These are phyloP conservation scores for Cornus suecica DNA, from an alignment of 148 eudicot genomes.

Conservation along the genomic window DNA sequence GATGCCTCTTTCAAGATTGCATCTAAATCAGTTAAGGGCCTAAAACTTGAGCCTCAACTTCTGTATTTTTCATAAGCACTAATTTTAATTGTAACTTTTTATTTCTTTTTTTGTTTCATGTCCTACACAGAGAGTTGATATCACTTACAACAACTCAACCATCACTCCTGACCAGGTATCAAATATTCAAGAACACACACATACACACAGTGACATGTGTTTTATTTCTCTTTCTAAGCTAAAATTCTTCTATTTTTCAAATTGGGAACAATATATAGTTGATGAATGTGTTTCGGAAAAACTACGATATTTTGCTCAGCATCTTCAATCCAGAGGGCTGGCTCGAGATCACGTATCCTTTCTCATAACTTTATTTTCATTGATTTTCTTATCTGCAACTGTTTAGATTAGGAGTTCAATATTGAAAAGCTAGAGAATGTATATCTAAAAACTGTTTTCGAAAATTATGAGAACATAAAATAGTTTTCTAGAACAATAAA, in stretches of 20 bases:
- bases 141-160: slow-evolving; percentile 42
- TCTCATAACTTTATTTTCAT: background rate
- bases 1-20: slow-evolving; percentile 63
- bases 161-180: slow-evolving; percentile 66
- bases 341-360: slow-evolving; percentile 92
- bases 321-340: slow-evolving; percentile 95
- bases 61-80: background rate
- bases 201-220: background rate
- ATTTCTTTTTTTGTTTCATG: slow-evolving; percentile 6
- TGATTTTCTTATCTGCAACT: background rate
- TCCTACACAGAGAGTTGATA: slow-evolving; percentile 58
- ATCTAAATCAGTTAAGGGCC: slow-evolving; percentile 65
- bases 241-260: background rate
- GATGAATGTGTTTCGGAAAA: slow-evolving; percentile 79
- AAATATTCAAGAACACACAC: background rate
- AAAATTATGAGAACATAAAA: too few relatives aligned
- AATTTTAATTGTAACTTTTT: background rate
- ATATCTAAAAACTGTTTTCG: too few relatives aligned
- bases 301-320: slow-evolving; percentile 63
- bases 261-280: slow-evolving; percentile 33
- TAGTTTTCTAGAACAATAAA: too few relatives aligned
- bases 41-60: too few relatives aligned
- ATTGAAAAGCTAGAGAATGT: background rate
- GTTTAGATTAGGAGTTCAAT: background rate
- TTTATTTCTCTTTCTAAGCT: background rate